Conservation (phyloP, 352 stramenopile genomes). For the Blastocystis sp. region DNA sequence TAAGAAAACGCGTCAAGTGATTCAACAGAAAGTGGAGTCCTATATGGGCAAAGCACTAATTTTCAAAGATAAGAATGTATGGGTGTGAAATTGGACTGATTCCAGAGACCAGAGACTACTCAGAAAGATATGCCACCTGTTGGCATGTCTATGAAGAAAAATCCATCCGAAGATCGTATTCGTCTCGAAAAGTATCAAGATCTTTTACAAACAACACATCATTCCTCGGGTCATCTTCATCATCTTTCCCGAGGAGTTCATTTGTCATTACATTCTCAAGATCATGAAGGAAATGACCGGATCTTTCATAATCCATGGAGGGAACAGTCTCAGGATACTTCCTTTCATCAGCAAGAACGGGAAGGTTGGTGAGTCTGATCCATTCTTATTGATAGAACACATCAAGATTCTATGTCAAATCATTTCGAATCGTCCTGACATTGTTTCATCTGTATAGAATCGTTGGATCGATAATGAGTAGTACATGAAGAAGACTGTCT, state of each 20-base stretch:
- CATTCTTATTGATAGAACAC: slow-evolving; percentile 2
- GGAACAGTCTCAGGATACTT: not conserved
- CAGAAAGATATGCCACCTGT: not conserved
- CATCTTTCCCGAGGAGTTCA: not conserved
- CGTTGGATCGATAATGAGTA: not conserved
- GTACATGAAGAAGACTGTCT: slow-evolving; percentile 47
- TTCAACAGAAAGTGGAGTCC: not conserved
- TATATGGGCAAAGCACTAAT: not conserved
- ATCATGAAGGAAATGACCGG: not conserved
- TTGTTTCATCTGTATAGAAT: not conserved
- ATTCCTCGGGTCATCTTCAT: not conserved
- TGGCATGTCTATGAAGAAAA: not conserved
- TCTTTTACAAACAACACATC: not conserved
- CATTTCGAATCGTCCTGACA: slow-evolving; percentile 6
- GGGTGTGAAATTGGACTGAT: not conserved
- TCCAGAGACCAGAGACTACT: not conserved
- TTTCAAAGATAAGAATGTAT: not conserved
- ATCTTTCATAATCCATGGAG: not conserved
- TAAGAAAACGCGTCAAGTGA: not conserved
- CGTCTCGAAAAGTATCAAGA: not conserved
- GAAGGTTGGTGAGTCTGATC: not conserved
- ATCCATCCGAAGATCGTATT: not conserved
- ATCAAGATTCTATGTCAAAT: slow-evolving; percentile 49
- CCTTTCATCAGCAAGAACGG: not conserved
- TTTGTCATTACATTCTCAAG: not conserved